Evolutionary conservation across 2,329 filamentous ascomycete genomes (phyloP).

Genomic region (Magnaporthiopsis rhizophila): DNA sequence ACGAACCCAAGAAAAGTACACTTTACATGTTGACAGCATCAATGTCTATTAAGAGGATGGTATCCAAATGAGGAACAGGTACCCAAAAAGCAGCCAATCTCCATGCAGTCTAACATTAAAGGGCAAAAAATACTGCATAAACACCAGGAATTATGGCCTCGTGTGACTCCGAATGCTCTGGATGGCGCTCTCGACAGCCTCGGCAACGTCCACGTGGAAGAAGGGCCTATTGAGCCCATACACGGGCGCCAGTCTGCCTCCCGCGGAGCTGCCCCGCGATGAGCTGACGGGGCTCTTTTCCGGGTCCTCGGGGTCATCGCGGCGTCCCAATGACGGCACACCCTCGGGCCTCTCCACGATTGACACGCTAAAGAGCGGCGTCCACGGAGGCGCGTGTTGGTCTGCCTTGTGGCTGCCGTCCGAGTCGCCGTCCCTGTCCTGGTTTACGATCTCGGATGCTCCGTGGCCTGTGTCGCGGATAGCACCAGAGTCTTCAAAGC

Average conservation of each 20-base stretch:
- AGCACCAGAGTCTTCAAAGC: constrained; percentile 23
- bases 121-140: too few relatives aligned
- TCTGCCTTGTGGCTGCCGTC: background rate
- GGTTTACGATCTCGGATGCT: background rate
- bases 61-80: background rate
- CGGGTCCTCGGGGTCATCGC: background rate
- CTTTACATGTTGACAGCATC: background rate
- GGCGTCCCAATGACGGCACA: background rate
- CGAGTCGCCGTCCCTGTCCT: constrained; percentile 1
- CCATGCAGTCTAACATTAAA: background rate
- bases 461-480: too few relatives aligned
- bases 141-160: background rate
- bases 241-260: constrained; percentile 20
- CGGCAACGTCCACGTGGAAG: constrained; percentile 38
- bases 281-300: constrained; percentile 1
- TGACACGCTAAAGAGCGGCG: constrained; percentile 6
- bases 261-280: background rate
- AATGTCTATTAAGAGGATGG: background rate
- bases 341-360: constrained; percentile 2
- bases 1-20: too few relatives aligned
- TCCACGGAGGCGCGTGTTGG: background rate
- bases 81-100: background rate
- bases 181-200: constrained; percentile 31
- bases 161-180: constrained; percentile 5
- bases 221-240: constrained; percentile 36